Percentiles rank a stretch among this genome's conserved stretches.
Conservation (phyloP, 495 filamentous ascomycete species). For the Parathielavia appendiculata region DNA sequence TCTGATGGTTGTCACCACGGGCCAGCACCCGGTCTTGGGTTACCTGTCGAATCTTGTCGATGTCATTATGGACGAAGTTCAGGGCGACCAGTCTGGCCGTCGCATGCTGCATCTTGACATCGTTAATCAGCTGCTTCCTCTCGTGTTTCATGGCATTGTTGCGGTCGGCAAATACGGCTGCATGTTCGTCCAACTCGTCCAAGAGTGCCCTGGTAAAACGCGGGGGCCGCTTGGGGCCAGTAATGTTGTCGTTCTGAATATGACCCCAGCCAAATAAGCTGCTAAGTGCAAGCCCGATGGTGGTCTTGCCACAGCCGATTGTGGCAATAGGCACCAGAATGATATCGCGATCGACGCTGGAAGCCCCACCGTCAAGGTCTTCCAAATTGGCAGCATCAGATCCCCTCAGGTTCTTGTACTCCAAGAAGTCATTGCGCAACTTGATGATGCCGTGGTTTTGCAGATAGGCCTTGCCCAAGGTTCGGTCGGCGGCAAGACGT, state of each 20-base stretch:
- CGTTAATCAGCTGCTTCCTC: slow-evolving; percentile 77
- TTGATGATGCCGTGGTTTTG: slow-evolving; percentile 95
- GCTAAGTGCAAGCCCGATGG: slow-evolving; percentile 72
- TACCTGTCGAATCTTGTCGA: slow-evolving; percentile 63
- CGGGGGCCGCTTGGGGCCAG: slow-evolving; percentile 65
- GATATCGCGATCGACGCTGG: slow-evolving; percentile 56
- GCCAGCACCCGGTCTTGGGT: slow-evolving; percentile 73
- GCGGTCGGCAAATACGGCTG: slow-evolving; percentile 83
- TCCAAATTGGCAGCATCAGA: slow-evolving; percentile 57
- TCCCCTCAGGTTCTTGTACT: slow-evolving; percentile 74
- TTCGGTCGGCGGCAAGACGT: slow-evolving; percentile 60
- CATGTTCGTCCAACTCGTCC: slow-evolving; percentile 50
- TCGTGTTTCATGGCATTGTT: slow-evolving; percentile 92
- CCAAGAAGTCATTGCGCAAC: slow-evolving; percentile 80
- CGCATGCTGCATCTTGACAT: slow-evolving; percentile 56
- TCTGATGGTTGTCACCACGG: slow-evolving; percentile 95
- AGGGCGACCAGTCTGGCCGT: slow-evolving; percentile 79
- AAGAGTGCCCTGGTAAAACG: slow-evolving; percentile 65
- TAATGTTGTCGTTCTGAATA: slow-evolving; percentile 94
- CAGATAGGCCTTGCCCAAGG: slow-evolving; percentile 61
- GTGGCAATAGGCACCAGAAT: slow-evolving; percentile 84
- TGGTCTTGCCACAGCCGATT: slow-evolving; percentile 95
- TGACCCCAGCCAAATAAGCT: slow-evolving; percentile 91
- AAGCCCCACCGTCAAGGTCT: slow-evolving; percentile 22
- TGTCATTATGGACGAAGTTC: slow-evolving; percentile 77